Percentiles rank a stretch among this genome's conserved stretches.
phyloP scores from a whole-genome alignment of 2,329 filamentous ascomycete genomes.

The Pezicula neosporulosa region DNA sequence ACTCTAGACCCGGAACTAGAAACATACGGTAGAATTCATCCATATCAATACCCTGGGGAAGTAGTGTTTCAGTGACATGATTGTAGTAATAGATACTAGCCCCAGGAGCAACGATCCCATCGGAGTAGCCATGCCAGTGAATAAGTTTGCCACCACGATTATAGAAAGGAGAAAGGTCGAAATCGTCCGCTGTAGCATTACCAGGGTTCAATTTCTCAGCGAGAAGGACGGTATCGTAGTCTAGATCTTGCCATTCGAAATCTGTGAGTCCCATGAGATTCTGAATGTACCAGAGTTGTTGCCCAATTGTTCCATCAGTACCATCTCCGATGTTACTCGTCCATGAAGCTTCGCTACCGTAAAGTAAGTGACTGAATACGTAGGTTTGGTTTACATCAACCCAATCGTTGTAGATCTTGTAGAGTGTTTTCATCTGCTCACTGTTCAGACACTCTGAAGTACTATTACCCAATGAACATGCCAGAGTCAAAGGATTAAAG shows the following conservation, averaged over 20 bases:
- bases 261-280: slow-evolving; percentile 8
- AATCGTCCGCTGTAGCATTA: slow-evolving; percentile 40
- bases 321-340: too few relatives aligned
- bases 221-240: slow-evolving; percentile 33
- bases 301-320: slow-evolving; percentile 1
- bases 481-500: too few relatives aligned
- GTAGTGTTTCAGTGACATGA: too few relatives aligned
- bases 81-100: not conserved
- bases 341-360: too few relatives aligned
- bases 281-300: slow-evolving; percentile 2
- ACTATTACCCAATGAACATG: too few relatives aligned
- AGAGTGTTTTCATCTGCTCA: too few relatives aligned
- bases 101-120: slow-evolving; percentile 1
- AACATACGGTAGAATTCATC: too few relatives aligned
- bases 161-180: slow-evolving; percentile 10
- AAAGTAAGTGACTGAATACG: slow-evolving; percentile 1
- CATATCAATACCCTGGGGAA: too few relatives aligned
- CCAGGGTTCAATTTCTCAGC: slow-evolving; percentile 34
- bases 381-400: slow-evolving; percentile 9
- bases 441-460: too few relatives aligned
- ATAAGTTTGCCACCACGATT: slow-evolving; percentile 12
- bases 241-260: slow-evolving; percentile 20
- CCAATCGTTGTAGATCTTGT: slow-evolving; percentile 35
- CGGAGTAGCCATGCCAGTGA: slow-evolving; percentile 13
- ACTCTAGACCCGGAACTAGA: too few relatives aligned